A percentile compares a stretch with the other conserved stretches of the same genome.
These are phyloP conservation scores for Schizothecium vesticola DNA, from an alignment of 495 filamentous ascomycete genomes.

Conservation along the genomic window DNA sequence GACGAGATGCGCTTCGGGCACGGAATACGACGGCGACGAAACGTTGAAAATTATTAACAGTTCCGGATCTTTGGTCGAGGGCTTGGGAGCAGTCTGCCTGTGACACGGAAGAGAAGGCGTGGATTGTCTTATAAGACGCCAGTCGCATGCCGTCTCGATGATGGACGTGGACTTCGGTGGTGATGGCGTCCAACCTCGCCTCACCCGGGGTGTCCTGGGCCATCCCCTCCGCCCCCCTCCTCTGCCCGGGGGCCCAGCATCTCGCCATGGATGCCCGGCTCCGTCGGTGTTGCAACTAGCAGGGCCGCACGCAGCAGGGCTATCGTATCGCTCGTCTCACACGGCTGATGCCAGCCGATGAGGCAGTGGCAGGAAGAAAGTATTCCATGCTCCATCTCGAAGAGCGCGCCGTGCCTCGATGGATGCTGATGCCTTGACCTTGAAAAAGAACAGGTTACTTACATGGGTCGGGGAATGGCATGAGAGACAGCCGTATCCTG, in stretches of 20 bases:
- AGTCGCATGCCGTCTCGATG: not conserved
- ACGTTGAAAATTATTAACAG: not conserved
- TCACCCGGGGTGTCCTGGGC: not conserved
- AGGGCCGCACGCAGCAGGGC: not conserved
- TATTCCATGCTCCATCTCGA: not conserved
- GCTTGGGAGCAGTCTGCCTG: not conserved
- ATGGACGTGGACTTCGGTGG: not conserved
- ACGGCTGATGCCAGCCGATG: not conserved
- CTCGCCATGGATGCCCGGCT: not conserved
- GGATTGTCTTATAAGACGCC: slow-evolving; percentile 5
- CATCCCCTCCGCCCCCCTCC: not conserved
- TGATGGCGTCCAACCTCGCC: not conserved
- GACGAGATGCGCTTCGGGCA: not conserved
- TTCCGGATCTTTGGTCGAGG: not conserved
- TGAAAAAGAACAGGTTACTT: not conserved
- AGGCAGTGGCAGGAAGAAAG: not conserved
- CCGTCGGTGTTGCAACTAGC: not conserved
- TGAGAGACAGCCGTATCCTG: not conserved
- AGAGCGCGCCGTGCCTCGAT: not conserved
- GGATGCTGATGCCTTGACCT: not conserved
- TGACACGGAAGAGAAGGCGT: not conserved
- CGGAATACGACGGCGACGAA: not conserved
- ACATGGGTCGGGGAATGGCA: not conserved
- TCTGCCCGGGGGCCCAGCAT: not conserved
- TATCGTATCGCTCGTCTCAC: not conserved